Base-by-base conservation (phyloP, 139 green algal genomes). In the Chlorella sp. region DNA sequence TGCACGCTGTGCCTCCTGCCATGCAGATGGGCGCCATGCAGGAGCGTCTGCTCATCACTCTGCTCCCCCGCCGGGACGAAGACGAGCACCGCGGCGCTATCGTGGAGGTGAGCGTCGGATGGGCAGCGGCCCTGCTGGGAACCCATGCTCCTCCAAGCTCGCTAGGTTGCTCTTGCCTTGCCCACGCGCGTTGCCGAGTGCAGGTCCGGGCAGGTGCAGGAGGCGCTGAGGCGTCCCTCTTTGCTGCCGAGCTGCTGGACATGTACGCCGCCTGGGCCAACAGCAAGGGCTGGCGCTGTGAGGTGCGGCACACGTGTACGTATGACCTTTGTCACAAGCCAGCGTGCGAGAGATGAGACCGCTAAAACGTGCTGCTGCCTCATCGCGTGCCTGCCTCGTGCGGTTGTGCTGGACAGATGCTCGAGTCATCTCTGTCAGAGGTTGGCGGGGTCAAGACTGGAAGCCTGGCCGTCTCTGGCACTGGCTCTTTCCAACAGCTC, bases 201-300 rank as follows among this genome's bases (percentile, higher is more conserved):
- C 62, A 98, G 78, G 61, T 86, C 1, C 73, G 83, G 1, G 75
- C 80, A 34, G 83, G 83, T 35, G 68, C 80, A n/a, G 83, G 83
- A 49, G 83, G 83, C 17, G 69, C 79, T 4, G 83, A 89, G 85
- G 88, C 90, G 1, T 50, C 77, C 17, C 67, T 89, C 22, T 89
- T 84, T 73, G 79, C 77, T 3, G 72, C 61, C 1, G 78, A 85
- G 32, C 69, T 89, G 50, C 69, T 85, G 32, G 55, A 35, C 34
- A 82, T 89, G 80, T 89, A 89, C 62, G 24, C 69, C 55, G 34
- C 64, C 22, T 79, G 89, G 70, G 80, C 87, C 0, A 32, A 30
- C 5, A 34, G 31, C n/a, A 72, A 74, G 35, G 74, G 74, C 51
- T 79, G 74, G 74, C 1, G 2, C 1, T 71, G 61, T 49, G 74